phyloP scores from a whole-genome alignment of 2,329 filamentous ascomycete species.

The Exophiala aquamarina region DNA sequence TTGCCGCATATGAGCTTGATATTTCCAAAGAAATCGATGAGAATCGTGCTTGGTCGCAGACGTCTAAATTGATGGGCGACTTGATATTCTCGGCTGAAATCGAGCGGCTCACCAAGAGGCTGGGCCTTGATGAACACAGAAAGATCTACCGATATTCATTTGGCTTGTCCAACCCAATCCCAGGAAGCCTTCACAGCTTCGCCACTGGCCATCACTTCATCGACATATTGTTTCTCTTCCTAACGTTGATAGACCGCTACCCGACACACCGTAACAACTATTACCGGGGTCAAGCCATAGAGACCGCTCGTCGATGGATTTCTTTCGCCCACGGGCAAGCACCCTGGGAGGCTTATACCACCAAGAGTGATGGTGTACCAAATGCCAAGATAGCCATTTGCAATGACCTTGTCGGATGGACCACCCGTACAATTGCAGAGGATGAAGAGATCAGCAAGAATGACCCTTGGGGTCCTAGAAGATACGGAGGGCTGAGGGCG shows the following conservation, averaged over 20 bases:
- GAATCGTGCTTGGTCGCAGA: constrained; percentile 17
- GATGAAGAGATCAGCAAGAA: constrained; percentile 12
- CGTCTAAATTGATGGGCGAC: constrained; percentile 25
- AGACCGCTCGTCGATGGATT: constrained; percentile 25
- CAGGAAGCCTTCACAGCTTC: constrained; percentile 29
- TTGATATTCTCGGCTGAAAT: constrained; percentile 21
- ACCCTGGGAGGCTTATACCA: constrained; percentile 13
- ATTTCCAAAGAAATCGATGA: constrained; percentile 12
- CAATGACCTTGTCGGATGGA: constrained; percentile 12
- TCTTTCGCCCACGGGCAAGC: constrained; percentile 17
- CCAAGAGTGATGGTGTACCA: background rate
- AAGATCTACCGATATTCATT: constrained; percentile 26
- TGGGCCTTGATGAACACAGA: constrained; percentile 23
- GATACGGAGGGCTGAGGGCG: constrained; percentile 14
- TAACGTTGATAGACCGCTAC: constrained; percentile 26
- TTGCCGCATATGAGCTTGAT: constrained; percentile 17
- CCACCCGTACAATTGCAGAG: constrained; percentile 9
- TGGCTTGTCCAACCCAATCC: constrained; percentile 36
- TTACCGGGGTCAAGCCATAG: constrained; percentile 21
- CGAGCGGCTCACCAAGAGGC: constrained; percentile 14
- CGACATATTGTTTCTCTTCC: constrained; percentile 27
- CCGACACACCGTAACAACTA: constrained; percentile 23
- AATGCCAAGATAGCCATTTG: constrained; percentile 8
- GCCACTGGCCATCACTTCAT: constrained; percentile 26
- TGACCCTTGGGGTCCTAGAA: constrained; percentile 14